Conservation (phyloP, 2,329 filamentous ascomycete genomes). For the Colletotrichum scovillei region DNA sequence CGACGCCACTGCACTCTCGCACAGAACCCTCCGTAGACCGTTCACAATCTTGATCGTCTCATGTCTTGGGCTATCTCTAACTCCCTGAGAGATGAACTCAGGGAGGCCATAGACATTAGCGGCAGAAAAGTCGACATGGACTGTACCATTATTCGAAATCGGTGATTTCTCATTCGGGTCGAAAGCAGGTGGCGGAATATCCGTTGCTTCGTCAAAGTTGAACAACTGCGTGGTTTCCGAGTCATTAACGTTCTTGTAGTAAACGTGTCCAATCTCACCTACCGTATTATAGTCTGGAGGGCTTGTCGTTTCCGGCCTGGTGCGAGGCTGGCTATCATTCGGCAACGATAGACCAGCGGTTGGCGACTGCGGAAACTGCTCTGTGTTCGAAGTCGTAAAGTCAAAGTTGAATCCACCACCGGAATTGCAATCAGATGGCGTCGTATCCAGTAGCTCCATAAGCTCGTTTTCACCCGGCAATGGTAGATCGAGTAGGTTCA, state of each 20-base stretch:
- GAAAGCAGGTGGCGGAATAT: neutral
- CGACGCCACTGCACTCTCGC: neutral
- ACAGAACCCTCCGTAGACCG: constrained; percentile 15
- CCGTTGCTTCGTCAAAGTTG: neutral
- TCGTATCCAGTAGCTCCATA: constrained; percentile 22
- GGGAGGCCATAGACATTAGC: constrained; percentile 22
- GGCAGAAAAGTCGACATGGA: constrained; percentile 19
- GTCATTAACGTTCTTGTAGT: neutral
- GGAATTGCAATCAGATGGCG: constrained; percentile 20
- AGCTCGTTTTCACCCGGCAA: constrained; percentile 22
- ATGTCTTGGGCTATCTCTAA: neutral
- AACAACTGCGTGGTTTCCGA: neutral
- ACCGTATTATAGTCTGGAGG: constrained; percentile 26
- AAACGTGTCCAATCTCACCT: neutral
- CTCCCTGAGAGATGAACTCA: neutral
- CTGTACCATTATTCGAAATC: neutral
- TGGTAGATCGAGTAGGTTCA: constrained; percentile 12
- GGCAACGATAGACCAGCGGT: neutral
- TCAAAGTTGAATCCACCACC: constrained; percentile 14
- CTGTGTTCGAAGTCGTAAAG: neutral
- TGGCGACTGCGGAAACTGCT: neutral
- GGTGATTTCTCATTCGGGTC: neutral
- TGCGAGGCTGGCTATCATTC: neutral
- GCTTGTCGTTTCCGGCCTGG: neutral
- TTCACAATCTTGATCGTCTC: constrained; percentile 25